Conservation (phyloP, 768 basidiomycete genomes). For the Russula virescens region DNA sequence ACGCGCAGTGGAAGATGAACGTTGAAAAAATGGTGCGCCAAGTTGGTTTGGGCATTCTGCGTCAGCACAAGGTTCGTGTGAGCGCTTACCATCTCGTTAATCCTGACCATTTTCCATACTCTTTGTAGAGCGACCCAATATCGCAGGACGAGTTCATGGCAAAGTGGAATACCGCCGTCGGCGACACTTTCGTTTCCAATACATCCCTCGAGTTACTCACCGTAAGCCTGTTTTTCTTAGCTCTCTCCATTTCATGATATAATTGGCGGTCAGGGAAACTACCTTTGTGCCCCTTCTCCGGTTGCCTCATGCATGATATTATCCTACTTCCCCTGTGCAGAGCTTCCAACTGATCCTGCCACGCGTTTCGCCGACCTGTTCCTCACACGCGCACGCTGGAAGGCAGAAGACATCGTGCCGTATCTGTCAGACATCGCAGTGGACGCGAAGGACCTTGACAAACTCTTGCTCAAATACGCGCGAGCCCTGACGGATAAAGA, state of each 20-base stretch:
- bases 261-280: conserved; percentile 59
- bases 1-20: conserved; percentile 60
- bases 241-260: neutral
- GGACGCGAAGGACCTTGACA: conserved; percentile 84
- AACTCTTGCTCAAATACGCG: conserved; percentile 79
- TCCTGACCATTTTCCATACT: neutral
- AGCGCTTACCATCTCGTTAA: neutral
- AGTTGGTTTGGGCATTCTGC: conserved; percentile 70
- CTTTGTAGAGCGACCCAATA: conserved; percentile 52
- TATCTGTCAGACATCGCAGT: conserved; percentile 80
- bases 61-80: conserved; percentile 47
- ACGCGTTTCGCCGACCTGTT: conserved; percentile 87
- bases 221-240: conserved; percentile 38
- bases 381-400: conserved; percentile 71
- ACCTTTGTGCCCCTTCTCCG: conserved; percentile 43
- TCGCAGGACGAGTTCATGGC: conserved; percentile 48
- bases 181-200: conserved; percentile 63
- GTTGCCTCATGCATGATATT: conserved; percentile 37
- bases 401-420: conserved; percentile 68
- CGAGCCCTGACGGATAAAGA: conserved; percentile 64
- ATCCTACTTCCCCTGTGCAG: conserved; percentile 69
- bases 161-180: conserved; percentile 69
- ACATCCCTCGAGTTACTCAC: conserved; percentile 65
- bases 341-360: conserved; percentile 70
- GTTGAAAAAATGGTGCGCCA: conserved; percentile 57